Evolutionary conservation across 2,329 filamentous ascomycete genomes (phyloP), one percentile per base, ranked within the genome.

Genomic region (Clonostachys solani): DNA sequence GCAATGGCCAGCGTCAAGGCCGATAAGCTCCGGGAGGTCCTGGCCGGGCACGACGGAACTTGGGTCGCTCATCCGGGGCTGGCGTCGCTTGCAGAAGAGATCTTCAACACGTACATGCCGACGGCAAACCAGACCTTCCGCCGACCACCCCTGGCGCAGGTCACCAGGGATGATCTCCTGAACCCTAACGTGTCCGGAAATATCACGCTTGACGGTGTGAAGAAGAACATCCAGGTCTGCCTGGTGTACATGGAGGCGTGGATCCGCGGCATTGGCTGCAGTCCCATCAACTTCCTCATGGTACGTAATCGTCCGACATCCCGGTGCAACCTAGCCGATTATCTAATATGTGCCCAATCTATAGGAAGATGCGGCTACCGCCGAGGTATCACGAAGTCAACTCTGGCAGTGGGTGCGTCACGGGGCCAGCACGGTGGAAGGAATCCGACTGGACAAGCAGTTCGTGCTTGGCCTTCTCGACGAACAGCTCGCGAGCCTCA

Each of bases 41-140:
- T 84, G 56, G 90, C 90, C 36, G 90, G 90, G 42, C 90, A 95
- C 70, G 90, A 95, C 63, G 89, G 73, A 44, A 95, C 89, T 50
- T 95, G 90, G 90, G 89, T 95, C 43, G 90, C 90, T 34, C 90
- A 95, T 71, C 90, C 90, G 5, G 89, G 89, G 2, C 81, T 95
- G 47, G 90, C 90, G 2, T 57, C 77, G 40, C 92, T 95, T 58
- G 90, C 90, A 12, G 80, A 81, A 37, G 89, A 95, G 41, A 77
- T 95, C 56, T 95, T 95, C 79, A 92, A 95, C 78, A 84, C 89
- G 73, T 73, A 95, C 74, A 95, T 95, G 90, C 90, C 90, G 4
- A 94, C 89, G 4, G 88, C 90, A 36, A 95, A 95, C 73, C 90
- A 95, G 69, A 81, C 95, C 60, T 90, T 89, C 64, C 72, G 87